Evolutionary conservation across 2,329 filamentous ascomycete species (phyloP).

Genomic region (Clarireedia monteithiana): DNA sequence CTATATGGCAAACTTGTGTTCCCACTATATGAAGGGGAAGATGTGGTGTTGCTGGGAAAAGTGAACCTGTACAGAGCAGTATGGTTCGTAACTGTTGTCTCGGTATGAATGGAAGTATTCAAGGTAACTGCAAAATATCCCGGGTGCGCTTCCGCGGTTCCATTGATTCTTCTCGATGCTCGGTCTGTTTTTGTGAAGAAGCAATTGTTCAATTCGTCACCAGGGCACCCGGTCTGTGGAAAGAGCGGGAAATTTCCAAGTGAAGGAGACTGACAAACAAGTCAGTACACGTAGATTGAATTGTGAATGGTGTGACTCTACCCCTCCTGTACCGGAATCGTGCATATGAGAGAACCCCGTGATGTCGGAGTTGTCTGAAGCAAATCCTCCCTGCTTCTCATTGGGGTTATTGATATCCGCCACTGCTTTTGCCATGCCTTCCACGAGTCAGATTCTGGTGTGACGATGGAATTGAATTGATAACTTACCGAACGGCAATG

Average conservation of each 20-base stretch:
- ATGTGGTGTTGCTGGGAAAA: conserved; percentile 37
- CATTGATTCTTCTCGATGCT: conserved; percentile 33
- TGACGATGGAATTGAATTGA: background rate
- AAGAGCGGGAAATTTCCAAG: conserved; percentile 72
- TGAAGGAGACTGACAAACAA: conserved; percentile 38
- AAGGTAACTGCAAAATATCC: conserved; percentile 59
- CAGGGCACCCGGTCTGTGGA: conserved; percentile 52
- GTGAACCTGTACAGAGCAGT: conserved; percentile 60
- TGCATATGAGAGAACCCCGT: conserved; percentile 31
- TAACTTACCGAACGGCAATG: conserved; percentile 39
- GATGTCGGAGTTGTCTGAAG: conserved; percentile 35
- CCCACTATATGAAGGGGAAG: no score
- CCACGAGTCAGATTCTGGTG: conserved; percentile 12
- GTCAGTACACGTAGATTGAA: no score
- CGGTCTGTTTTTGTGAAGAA: conserved; percentile 45
- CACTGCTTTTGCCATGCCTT: conserved; percentile 42
- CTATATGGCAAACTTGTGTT: conserved; percentile 25
- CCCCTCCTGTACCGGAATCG: conserved; percentile 39
- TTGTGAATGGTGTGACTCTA: no score
- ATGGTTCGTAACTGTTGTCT: conserved; percentile 61
- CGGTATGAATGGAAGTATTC: conserved; percentile 46
- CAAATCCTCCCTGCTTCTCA: conserved; percentile 49
- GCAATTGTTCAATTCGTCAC: conserved; percentile 54
- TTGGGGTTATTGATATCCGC: conserved; percentile 41
- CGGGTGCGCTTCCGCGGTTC: conserved; percentile 48